Evolutionary conservation across 106 monocot species (phyloP).

Genomic region (Allium fistulosum): DNA sequence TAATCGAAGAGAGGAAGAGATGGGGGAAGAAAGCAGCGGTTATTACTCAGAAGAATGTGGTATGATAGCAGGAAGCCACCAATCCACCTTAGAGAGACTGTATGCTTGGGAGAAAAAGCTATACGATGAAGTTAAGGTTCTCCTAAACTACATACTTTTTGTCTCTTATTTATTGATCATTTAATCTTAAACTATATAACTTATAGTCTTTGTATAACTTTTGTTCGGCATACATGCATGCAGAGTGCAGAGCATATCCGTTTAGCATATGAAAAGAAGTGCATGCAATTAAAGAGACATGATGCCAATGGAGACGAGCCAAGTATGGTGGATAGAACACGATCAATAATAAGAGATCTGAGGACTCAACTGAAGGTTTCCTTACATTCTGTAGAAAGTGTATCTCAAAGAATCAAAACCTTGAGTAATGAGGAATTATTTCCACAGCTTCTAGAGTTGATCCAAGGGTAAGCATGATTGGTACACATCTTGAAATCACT

Average conservation of each 20-base stretch:
- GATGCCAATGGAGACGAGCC: conserved; percentile 76
- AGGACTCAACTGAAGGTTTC: conserved; percentile 53
- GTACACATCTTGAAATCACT: neutral
- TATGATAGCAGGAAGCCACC: conserved; percentile 73
- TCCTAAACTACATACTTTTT: neutral
- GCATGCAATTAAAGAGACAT: conserved; percentile 59
- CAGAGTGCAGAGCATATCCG: conserved; percentile 67
- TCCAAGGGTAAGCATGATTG: conserved; percentile 48
- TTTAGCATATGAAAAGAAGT: conserved; percentile 72
- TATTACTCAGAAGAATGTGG: conserved; percentile 64
- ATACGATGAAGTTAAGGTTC: conserved; percentile 94
- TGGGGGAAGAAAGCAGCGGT: conserved; percentile 34
- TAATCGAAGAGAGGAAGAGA: conserved; percentile 27
- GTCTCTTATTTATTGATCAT: no score
- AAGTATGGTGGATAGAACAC: conserved; percentile 54
- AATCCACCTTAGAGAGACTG: conserved; percentile 71
- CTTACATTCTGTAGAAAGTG: conserved; percentile 45
- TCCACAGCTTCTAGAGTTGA: conserved; percentile 57
- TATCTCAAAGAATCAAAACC: conserved; percentile 58
- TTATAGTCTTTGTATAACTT: no score
- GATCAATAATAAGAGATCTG: conserved; percentile 57
- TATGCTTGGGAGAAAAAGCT: conserved; percentile 97
- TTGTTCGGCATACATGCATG: neutral
- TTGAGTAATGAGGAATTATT: conserved; percentile 70
- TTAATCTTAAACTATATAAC: no score